These are phyloP conservation scores for Elsinoe batatas DNA, from an alignment of 2,329 filamentous ascomycete species.

Conservation along the genomic window DNA sequence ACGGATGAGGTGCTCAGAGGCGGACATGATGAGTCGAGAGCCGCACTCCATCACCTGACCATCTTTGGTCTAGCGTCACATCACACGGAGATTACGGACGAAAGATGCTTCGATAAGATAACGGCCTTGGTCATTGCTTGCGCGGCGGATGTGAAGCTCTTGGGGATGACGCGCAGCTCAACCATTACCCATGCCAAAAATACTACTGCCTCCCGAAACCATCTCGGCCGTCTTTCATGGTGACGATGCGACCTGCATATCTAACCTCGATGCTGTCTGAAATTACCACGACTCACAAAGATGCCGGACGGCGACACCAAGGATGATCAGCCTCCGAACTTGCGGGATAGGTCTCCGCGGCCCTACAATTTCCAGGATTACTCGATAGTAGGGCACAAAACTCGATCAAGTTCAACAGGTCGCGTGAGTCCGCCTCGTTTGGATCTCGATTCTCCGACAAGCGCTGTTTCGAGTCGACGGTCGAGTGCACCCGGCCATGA, in stretches of 20 bases:
- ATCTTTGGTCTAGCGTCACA: not conserved
- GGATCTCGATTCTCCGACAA: not conserved
- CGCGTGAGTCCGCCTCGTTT: not conserved
- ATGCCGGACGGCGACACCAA: constrained; percentile 2
- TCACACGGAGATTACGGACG: not conserved
- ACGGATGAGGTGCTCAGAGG: constrained; percentile 2
- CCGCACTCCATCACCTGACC: not conserved
- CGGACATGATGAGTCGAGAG: constrained; percentile 9
- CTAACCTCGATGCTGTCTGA: not conserved
- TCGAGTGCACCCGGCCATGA: constrained; percentile 11
- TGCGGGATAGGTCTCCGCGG: constrained; percentile 12
- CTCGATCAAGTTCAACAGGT: constrained; percentile 3
- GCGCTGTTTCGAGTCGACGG: not conserved
- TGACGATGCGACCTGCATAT: not conserved
- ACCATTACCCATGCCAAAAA: not conserved
- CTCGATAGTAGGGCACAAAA: not conserved
- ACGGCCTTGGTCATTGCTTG: constrained; percentile 4
- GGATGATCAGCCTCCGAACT: constrained; percentile 1
- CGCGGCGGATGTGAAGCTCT: not conserved
- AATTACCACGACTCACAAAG: not conserved
- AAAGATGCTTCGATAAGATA: constrained; percentile 3
- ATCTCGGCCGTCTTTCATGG: not conserved
- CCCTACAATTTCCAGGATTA: constrained; percentile 10
- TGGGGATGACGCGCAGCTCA: constrained; percentile 12
- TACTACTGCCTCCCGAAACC: not conserved